phyloP scores from a whole-genome alignment of 257 asterid genomes.

The Solanum pinnatisectum region DNA sequence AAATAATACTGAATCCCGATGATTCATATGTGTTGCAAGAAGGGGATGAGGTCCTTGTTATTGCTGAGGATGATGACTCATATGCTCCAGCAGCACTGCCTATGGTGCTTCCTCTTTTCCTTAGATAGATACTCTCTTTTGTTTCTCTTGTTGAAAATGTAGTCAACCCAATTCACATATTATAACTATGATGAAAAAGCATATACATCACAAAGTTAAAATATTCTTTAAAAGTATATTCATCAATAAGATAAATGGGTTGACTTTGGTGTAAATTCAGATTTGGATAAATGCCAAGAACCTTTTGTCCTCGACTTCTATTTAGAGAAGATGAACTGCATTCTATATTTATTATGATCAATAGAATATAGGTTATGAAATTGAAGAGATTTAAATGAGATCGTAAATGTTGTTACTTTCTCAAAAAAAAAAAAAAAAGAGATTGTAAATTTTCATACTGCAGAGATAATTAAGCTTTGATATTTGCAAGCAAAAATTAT shows the following conservation, averaged over 20 bases:
- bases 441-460: not conserved
- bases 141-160: not conserved
- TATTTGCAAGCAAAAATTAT: not conserved
- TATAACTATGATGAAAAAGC: not conserved
- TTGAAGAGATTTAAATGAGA: not conserved
- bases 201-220: not conserved
- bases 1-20: slow-evolving; percentile 76
- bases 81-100: slow-evolving; percentile 71
- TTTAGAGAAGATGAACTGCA: not conserved
- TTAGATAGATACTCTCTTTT: not conserved
- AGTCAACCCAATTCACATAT: not conserved
- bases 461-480: not conserved
- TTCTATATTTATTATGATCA: not conserved
- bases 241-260: not conserved
- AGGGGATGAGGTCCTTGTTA: slow-evolving; percentile 84
- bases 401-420: not conserved
- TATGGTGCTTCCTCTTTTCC: slow-evolving; percentile 54
- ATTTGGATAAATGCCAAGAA: not conserved
- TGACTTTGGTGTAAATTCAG: not conserved
- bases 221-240: not conserved
- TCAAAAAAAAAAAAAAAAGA: too few species aligned
- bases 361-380: not conserved
- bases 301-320: not conserved
- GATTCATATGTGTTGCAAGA: slow-evolving; percentile 74
- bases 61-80: slow-evolving; percentile 90